Evolutionary conservation across 768 basidiomycete genomes (phyloP), one percentile per base, ranked within the genome.

Genomic region (Boletus subparvulus): DNA sequence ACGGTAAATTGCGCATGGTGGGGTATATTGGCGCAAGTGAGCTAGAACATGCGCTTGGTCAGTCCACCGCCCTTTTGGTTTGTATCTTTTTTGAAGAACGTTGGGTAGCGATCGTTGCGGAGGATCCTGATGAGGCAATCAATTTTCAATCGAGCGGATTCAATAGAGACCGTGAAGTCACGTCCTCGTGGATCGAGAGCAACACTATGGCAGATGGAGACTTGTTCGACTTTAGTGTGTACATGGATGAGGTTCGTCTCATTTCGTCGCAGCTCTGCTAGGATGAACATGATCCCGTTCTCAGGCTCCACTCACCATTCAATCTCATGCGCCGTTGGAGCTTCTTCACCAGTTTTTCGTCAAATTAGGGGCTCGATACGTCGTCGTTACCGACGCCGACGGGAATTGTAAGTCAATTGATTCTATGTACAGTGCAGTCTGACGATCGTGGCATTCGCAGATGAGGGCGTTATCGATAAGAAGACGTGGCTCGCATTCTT

Each of bases 11-110:
- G 64, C 81, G 91, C 39, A 81, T 97, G 78, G 80, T 92, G 37
- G 97, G 94, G 8, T 95, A 95, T 69, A 88, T 98, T 56, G 93
- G 94, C 0, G 83, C 86, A 30, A 95, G 88, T 64, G 97, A 99
- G 72, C 82, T 99, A 14, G 94, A 97, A 65, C 94, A 98, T 71
- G 94, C 92, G 6, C 75, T 99, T 5, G 82, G 90, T 93, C 70
- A 52, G 86, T 78, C n/a, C 19, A 21, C 49, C 36, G 21, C 30
- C 52, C 30, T 42, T 26, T n/a, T 53, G 13, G 24, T 47, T 13
- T 30, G 6, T 48, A 13, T 13, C 8, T 30, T 26, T 45, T 13
- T n/a, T 56, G 44, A 58, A 43, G 49, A 45, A 10, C 9, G 6
- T 54, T 40, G 46, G 50, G n/a, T 61, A 92, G 90, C 80, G 54